Evolutionary conservation across 176 grass and related monocot species (phyloP).

Genomic region (Lolium multiflorum): DNA sequence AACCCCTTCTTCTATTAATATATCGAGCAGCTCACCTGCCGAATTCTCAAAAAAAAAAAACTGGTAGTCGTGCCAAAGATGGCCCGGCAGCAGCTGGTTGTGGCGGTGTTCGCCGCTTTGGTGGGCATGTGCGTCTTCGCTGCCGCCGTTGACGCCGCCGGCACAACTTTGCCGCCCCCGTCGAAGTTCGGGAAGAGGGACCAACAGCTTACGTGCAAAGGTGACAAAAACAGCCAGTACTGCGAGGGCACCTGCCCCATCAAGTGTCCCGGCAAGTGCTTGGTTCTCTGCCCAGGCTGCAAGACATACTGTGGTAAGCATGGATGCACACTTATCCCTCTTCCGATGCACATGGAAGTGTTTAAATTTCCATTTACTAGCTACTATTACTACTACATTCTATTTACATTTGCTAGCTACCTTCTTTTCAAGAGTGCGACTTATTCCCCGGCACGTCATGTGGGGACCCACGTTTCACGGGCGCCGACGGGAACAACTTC

Average conservation of each 20-base stretch:
- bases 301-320: conserved; percentile 49
- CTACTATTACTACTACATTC: no score
- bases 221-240: background rate
- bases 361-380: no score
- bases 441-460: conserved; percentile 30
- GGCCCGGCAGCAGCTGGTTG: background rate
- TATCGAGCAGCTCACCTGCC: no score
- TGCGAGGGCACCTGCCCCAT: conserved; percentile 47
- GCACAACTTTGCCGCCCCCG: background rate
- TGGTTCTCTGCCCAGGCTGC: conserved; percentile 56
- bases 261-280: conserved; percentile 12
- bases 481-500: conserved; percentile 71
- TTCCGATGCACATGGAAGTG: no score
- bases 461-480: conserved; percentile 61
- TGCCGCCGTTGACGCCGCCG: background rate
- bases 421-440: conserved; percentile 21
- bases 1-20: no score
- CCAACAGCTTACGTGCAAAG: background rate
- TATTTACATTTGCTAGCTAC: no score
- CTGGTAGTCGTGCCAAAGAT: background rate
- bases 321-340: background rate
- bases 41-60: no score
- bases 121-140: background rate
- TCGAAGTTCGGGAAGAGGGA: conserved; percentile 21
- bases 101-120: background rate